These are phyloP conservation scores for Jamesozyma rosinii DNA, from an alignment of 805 yeast species.

Conservation along the genomic window DNA sequence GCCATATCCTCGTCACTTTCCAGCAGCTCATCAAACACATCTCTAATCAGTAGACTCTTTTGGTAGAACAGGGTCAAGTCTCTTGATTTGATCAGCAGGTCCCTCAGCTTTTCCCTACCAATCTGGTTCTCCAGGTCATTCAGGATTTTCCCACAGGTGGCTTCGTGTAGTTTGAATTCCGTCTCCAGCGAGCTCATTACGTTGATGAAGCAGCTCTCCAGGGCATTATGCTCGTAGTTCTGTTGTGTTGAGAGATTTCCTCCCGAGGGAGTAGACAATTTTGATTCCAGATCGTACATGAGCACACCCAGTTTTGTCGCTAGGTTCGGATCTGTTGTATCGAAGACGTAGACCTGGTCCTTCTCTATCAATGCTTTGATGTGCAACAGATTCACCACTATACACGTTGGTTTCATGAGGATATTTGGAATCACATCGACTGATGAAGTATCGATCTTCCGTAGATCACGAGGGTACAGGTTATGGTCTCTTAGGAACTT, in stretches of 20 bases:
- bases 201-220: conserved; percentile 74
- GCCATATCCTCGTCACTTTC: conserved; percentile 82
- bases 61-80: conserved; percentile 65
- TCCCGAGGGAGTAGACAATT: conserved; percentile 33
- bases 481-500: conserved; percentile 64
- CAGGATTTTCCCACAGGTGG: conserved; percentile 53
- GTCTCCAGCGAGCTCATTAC: conserved; percentile 73
- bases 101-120: conserved; percentile 64
- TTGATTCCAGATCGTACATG: conserved; percentile 75
- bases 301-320: conserved; percentile 65
- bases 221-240: conserved; percentile 69
- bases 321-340: conserved; percentile 44
- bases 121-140: conserved; percentile 70
- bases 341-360: conserved; percentile 76
- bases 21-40: conserved; percentile 72
- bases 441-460: conserved; percentile 67
- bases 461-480: conserved; percentile 74
- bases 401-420: conserved; percentile 66
- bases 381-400: conserved; percentile 73
- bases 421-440: conserved; percentile 85
- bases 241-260: conserved; percentile 33
- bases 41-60: conserved; percentile 62
- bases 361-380: conserved; percentile 82
- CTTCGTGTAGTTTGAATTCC: conserved; percentile 53
- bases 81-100: conserved; percentile 64